These are phyloP conservation scores for Raffaelea arxii DNA, from an alignment of 2,329 filamentous ascomycete species.

Conservation along the genomic window DNA sequence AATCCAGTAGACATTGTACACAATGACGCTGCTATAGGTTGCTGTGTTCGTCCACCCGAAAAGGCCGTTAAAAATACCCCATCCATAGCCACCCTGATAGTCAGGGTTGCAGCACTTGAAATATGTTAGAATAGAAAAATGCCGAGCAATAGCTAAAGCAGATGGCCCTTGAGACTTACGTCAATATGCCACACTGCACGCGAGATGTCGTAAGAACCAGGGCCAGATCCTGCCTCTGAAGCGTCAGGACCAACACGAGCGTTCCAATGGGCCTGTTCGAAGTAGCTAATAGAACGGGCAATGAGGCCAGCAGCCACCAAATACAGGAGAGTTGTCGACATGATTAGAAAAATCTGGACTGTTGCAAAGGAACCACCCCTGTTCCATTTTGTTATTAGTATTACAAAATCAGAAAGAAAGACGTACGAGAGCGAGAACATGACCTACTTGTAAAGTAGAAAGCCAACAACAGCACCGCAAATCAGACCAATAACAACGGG, in stretches of 20 bases:
- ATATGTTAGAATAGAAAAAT: not conserved
- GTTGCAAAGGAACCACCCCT: slow-evolving; percentile 12
- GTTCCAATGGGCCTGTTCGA: slow-evolving; percentile 45
- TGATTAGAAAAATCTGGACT: slow-evolving; percentile 50
- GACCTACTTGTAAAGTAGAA: not conserved
- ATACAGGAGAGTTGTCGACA: slow-evolving; percentile 71
- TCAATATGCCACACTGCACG: slow-evolving; percentile 77
- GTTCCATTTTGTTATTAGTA: too few species aligned
- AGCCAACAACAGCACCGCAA: not conserved
- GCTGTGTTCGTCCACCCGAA: slow-evolving; percentile 84
- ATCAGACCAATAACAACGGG: not conserved
- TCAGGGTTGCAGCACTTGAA: slow-evolving; percentile 52
- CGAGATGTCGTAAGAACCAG: slow-evolving; percentile 69
- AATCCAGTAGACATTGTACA: slow-evolving; percentile 88
- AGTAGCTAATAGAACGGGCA: slow-evolving; percentile 62
- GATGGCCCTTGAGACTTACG: not conserved
- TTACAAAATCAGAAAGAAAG: too few species aligned
- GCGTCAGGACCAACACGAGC: slow-evolving; percentile 47
- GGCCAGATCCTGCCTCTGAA: slow-evolving; percentile 40
- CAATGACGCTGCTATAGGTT: slow-evolving; percentile 77
- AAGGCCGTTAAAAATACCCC: slow-evolving; percentile 80
- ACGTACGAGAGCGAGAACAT: too few species aligned
- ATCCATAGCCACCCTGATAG: slow-evolving; percentile 62
- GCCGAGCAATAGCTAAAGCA: not conserved
- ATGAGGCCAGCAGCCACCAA: slow-evolving; percentile 74